These are phyloP conservation scores for Lecanosticta acicola DNA, from an alignment of 2,329 filamentous ascomycete genomes.

Conservation along the genomic window DNA sequence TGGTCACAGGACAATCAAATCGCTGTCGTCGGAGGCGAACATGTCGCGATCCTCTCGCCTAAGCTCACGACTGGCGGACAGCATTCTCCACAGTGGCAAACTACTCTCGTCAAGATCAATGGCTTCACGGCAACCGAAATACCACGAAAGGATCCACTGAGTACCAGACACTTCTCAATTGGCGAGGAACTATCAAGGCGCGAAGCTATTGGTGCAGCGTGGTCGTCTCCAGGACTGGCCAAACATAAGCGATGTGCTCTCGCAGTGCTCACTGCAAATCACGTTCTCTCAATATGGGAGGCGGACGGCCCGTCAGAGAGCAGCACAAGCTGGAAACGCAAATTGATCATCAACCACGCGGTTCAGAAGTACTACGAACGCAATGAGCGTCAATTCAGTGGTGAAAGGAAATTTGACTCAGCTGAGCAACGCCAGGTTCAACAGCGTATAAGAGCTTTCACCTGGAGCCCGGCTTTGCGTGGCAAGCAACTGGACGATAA, in stretches of 20 bases:
- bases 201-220: slow-evolving; percentile 45
- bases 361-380: slow-evolving; percentile 39
- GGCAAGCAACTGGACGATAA: slow-evolving; percentile 1
- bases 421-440: slow-evolving; percentile 26
- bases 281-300: slow-evolving; percentile 54
- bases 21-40: slow-evolving; percentile 52
- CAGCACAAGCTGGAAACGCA: slow-evolving; percentile 47
- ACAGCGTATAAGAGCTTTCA: slow-evolving; percentile 38
- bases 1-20: slow-evolving; percentile 57
- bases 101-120: slow-evolving; percentile 44
- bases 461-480: slow-evolving; percentile 34
- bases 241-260: slow-evolving; percentile 51
- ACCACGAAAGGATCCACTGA: slow-evolving; percentile 41
- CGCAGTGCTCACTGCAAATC: slow-evolving; percentile 52
- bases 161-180: slow-evolving; percentile 47
- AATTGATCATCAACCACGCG: slow-evolving; percentile 48
- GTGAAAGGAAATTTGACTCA: slow-evolving; percentile 18
- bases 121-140: slow-evolving; percentile 49
- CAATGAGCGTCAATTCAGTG: slow-evolving; percentile 27
- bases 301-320: slow-evolving; percentile 39
- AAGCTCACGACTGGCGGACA: slow-evolving; percentile 22
- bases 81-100: slow-evolving; percentile 33
- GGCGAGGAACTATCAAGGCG: slow-evolving; percentile 55
- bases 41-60: slow-evolving; percentile 46
- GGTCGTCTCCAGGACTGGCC: slow-evolving; percentile 54